A percentile compares a stretch with the other conserved stretches of the same genome.
phyloP scores from a whole-genome alignment of 345 rosid genomes.

The Rhizophora apiculata region DNA sequence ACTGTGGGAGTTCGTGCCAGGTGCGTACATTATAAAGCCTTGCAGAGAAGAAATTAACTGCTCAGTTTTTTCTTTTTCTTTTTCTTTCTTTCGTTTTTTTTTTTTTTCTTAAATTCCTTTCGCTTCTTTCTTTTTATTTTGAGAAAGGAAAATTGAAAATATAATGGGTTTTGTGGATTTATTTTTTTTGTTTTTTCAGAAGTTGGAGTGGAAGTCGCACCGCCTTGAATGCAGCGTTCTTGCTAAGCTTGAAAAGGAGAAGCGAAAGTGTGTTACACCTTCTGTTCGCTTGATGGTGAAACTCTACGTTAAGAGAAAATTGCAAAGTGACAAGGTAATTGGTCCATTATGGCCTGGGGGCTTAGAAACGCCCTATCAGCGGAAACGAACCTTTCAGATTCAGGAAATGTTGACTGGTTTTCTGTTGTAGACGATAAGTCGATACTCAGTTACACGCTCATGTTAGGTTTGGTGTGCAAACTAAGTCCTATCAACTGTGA shows the following conservation, averaged over 20 bases:
- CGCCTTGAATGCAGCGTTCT: conserved; percentile 72
- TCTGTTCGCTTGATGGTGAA: conserved; percentile 73
- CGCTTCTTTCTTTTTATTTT: background rate
- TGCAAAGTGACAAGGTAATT: conserved; percentile 71
- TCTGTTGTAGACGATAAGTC: background rate
- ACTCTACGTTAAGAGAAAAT: conserved; percentile 57
- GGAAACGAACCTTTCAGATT: too few relatives aligned
- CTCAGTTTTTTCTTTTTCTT: background rate
- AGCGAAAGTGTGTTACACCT: conserved; percentile 63
- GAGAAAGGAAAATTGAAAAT: background rate
- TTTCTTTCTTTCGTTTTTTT: background rate
- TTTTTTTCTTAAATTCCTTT: background rate
- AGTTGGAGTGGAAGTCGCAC: conserved; percentile 80
- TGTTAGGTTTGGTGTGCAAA: too few relatives aligned
- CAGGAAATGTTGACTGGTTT: background rate
- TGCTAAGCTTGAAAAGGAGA: conserved; percentile 56
- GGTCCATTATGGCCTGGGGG: background rate
- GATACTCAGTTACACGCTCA: too few relatives aligned
- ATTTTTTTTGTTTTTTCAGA: conserved; percentile 35
- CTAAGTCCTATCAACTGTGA: background rate
- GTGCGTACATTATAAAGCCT: conserved; percentile 20
- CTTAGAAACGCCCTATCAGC: too few relatives aligned
- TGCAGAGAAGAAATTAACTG: background rate
- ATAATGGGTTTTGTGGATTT: background rate
- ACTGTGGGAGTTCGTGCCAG: conserved; percentile 83